Evolutionary conservation across 1,284 basidiomycete genomes (phyloP).

Genomic region (Phlebopus sp.): DNA sequence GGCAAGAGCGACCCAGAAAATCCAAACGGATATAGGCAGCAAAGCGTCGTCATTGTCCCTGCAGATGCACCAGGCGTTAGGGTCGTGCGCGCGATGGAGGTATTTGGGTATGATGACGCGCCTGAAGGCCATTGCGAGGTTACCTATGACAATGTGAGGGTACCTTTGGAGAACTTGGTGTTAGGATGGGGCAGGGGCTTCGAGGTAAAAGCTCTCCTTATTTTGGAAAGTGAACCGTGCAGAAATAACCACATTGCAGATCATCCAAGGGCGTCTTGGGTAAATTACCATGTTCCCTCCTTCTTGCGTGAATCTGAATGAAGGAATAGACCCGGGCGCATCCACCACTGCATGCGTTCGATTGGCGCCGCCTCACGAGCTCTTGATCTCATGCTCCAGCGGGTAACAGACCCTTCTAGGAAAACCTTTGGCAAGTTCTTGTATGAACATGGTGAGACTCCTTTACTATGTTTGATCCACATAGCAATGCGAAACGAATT

Average conservation of each 20-base stretch:
- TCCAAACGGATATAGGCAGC: slow-evolving; percentile 74
- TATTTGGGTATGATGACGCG: slow-evolving; percentile 93
- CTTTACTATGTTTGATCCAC: neutral
- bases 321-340: slow-evolving; percentile 76
- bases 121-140: slow-evolving; percentile 97
- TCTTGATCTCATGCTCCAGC: slow-evolving; percentile 84
- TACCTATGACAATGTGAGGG: slow-evolving; percentile 90
- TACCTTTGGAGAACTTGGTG: slow-evolving; percentile 81
- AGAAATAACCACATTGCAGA: slow-evolving; percentile 42
- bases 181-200: slow-evolving; percentile 94
- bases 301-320: slow-evolving; percentile 2
- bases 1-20: slow-evolving; percentile 85
- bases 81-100: slow-evolving; percentile 86
- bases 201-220: slow-evolving; percentile 48
- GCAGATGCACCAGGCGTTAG: slow-evolving; percentile 85
- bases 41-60: slow-evolving; percentile 93
- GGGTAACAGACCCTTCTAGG: slow-evolving; percentile 87
- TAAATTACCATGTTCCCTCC: slow-evolving; percentile 34
- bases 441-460: slow-evolving; percentile 77
- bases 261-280: slow-evolving; percentile 97
- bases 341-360: slow-evolving; percentile 98
- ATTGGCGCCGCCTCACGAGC: slow-evolving; percentile 87
- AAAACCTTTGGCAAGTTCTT: slow-evolving; percentile 95
- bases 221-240: neutral
- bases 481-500: slow-evolving; percentile 5